Evolutionary conservation across 345 rosid genomes (phyloP), one percentile per base, ranked within the genome.

Genomic region (Toxicodendron radicans): DNA sequence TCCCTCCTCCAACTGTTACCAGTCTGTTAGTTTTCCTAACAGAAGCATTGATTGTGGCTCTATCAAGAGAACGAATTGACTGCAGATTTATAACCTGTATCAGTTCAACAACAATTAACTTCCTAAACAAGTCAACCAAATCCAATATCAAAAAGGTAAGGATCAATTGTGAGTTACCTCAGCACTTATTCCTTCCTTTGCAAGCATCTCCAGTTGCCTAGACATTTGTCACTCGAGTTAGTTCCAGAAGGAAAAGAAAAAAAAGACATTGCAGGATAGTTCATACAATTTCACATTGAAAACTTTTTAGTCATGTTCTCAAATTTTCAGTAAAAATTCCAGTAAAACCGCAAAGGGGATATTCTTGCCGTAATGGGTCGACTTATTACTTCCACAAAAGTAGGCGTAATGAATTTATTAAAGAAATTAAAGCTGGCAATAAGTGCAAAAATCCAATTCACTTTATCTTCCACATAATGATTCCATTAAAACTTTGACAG

Each of bases 1-100:
- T 57, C 94, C 97, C 86, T 92, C 97, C 79, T 95, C 99, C 99
- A 14, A 95, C 91, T 43, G 99, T 93, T 32, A 95, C 94, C 75
- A 95, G 88, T 76, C 99, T 86, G 89, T 88, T 95, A 49, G 99
- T 95, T 83, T 95, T 95, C 76, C 94, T 88, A 21, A 95, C 98
- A 24, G 99, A 95, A 69, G 90, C 84, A 66, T 93, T 95, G 79
- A 95, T 95, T 33, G 89, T 79, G 46, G 88, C 76, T 88, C 94
- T 86, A 84, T 92, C 97, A 5, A 94, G 90, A 21, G 97, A 97
- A 76, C 99, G 83, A 61, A 92, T 90, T 10, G 97, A 91, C 43
- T 93, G 92, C 72, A 95, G 77, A 83, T 91, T 92, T 83, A 92
- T 91, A 52, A 94, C 97, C 97, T 92, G 80, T 7, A 73, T 52